Evolutionary conservation across 805 yeast genomes (phyloP).

Genomic region (Metschnikowia chrysomelidarum): DNA sequence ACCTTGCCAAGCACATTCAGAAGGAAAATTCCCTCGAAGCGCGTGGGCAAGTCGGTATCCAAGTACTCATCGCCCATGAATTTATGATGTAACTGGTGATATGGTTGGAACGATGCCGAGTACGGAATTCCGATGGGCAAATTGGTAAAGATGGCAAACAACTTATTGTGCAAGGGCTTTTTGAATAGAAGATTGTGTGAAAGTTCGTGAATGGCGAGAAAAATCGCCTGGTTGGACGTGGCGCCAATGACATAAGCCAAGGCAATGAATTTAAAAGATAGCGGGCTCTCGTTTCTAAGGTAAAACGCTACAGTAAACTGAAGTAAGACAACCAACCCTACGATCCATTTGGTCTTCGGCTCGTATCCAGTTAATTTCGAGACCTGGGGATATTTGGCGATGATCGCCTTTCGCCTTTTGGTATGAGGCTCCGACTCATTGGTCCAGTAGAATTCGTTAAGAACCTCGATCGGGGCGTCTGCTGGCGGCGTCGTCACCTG

Average conservation of each 20-base stretch:
- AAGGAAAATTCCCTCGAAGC: conserved; percentile 68
- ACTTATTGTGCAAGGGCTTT: conserved; percentile 70
- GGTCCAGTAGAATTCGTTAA: conserved; percentile 81
- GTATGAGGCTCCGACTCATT: conserved; percentile 79
- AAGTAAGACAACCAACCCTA: conserved; percentile 59
- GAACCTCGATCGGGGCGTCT: conserved; percentile 38
- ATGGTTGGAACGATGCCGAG: conserved; percentile 84
- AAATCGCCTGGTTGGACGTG: conserved; percentile 78
- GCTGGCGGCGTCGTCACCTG: conserved; percentile 37
- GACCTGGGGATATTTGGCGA: conserved; percentile 76
- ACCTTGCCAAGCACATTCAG: conserved; percentile 83
- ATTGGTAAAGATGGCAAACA: conserved; percentile 75
- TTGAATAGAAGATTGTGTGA: conserved; percentile 83
- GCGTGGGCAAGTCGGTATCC: conserved; percentile 88
- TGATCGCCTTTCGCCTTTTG: conserved; percentile 65
- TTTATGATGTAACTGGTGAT: conserved; percentile 89
- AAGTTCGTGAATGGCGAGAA: conserved; percentile 85
- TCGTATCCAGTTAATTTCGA: conserved; percentile 81
- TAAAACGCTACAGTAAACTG: conserved; percentile 66
- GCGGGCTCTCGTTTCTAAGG: conserved; percentile 54
- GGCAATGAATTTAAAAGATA: conserved; percentile 52
- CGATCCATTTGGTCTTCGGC: conserved; percentile 78
- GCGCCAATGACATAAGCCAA: conserved; percentile 82
- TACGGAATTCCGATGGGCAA: conserved; percentile 89
- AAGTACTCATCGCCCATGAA: conserved; percentile 78